Percentiles rank a stretch among this genome's conserved stretches.
Conservation (phyloP, 768 basidiomycete species). For the Gymnopilus junonius region DNA sequence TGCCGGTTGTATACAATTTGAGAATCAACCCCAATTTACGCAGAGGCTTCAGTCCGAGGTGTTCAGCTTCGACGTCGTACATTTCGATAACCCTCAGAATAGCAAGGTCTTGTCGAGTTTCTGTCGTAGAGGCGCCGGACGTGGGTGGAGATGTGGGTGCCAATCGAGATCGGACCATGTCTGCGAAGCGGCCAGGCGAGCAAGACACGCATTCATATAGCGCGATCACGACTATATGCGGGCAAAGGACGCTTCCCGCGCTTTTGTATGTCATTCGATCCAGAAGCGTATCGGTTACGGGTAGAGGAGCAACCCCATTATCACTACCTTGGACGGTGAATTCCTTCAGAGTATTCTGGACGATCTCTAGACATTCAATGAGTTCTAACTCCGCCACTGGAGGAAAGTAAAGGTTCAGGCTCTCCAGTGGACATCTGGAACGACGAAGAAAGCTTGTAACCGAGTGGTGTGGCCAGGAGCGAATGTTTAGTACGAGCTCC, state of each 20-base stretch:
- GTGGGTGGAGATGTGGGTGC: not conserved
- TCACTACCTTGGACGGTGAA: constrained; percentile 25
- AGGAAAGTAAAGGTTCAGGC: constrained; percentile 24
- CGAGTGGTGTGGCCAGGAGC: constrained; percentile 17
- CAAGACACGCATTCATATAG: constrained; percentile 25
- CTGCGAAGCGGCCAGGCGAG: constrained; percentile 17
- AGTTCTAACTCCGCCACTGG: constrained; percentile 19
- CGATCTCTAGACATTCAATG: constrained; percentile 20
- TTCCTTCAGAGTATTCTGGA: constrained; percentile 25
- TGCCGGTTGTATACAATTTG: constrained; percentile 18
- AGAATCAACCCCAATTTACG: constrained; percentile 21
- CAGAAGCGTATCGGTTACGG: constrained; percentile 19
- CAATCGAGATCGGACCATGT: constrained; percentile 24
- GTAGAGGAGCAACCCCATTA: not conserved
- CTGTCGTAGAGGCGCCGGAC: not conserved
- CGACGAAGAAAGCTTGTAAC: constrained; percentile 18
- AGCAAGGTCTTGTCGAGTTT: not conserved
- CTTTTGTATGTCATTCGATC: constrained; percentile 21
- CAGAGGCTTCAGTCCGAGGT: constrained; percentile 13
- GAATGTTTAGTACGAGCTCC: constrained; percentile 18
- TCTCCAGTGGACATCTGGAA: constrained; percentile 25
- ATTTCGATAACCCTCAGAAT: constrained; percentile 20
- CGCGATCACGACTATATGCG: constrained; percentile 23
- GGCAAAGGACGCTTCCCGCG: constrained; percentile 18
- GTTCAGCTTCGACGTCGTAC: constrained; percentile 16